Conservation (phyloP, 2,329 filamentous ascomycete genomes). For the Phoma sp. region DNA sequence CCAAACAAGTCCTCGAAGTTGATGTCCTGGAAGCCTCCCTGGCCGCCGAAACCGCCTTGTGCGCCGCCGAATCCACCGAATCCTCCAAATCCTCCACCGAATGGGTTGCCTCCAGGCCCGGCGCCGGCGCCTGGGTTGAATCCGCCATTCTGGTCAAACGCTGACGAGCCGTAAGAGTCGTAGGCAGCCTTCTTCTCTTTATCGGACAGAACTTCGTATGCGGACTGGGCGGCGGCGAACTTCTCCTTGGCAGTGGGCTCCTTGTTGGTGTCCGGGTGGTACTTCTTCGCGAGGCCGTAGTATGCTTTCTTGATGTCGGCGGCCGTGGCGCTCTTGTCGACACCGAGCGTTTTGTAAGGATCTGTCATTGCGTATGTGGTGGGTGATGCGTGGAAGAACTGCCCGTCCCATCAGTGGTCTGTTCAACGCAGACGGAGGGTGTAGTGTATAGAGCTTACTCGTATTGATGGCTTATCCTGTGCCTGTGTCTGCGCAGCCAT, state of each 20-base stretch:
- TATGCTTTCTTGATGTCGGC: conserved; percentile 98
- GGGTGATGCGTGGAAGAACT: conserved; percentile 53
- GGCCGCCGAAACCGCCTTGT: conserved; percentile 67
- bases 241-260: conserved; percentile 91
- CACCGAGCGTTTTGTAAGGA: conserved; percentile 86
- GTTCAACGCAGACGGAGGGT: not conserved
- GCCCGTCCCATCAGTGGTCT: conserved; percentile 21
- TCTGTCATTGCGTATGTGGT: conserved; percentile 72
- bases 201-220: conserved; percentile 93
- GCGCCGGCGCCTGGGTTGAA: conserved; percentile 79
- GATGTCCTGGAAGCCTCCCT: conserved; percentile 80
- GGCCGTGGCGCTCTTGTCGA: conserved; percentile 79
- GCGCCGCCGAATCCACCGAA: conserved; percentile 57
- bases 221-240: conserved; percentile 89
- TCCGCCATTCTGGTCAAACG: conserved; percentile 69
- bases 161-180: conserved; percentile 87
- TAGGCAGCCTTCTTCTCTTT: conserved; percentile 91
- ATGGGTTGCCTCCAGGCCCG: conserved; percentile 64
- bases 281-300: conserved; percentile 97
- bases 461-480: conserved; percentile 35
- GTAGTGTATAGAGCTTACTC: conserved; percentile 29
- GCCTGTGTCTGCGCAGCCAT: conserved; percentile 26
- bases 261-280: conserved; percentile 97
- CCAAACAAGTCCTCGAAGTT: conserved; percentile 97
- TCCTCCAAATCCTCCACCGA: conserved; percentile 60